These are phyloP conservation scores for Auriscalpium orientale DNA, from an alignment of 768 basidiomycete genomes.

Conservation along the genomic window DNA sequence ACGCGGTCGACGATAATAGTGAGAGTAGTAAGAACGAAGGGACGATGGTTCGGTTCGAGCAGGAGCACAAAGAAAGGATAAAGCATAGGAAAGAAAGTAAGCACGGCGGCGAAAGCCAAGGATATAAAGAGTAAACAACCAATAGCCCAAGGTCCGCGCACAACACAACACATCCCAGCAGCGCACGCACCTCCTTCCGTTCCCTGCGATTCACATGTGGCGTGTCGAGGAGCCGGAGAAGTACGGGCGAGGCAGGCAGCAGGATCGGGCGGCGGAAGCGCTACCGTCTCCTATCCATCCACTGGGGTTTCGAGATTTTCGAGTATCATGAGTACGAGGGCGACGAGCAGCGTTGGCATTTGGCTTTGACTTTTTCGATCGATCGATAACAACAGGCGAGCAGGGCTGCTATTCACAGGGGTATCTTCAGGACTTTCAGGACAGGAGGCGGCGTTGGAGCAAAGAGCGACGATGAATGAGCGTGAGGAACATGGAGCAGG, in stretches of 20 bases:
- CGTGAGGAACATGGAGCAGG: neutral
- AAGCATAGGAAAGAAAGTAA: constrained; percentile 26
- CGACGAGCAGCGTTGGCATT: constrained; percentile 11
- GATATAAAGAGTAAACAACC: constrained; percentile 53
- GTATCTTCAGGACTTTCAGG: neutral
- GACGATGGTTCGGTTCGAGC: constrained; percentile 14
- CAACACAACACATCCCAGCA: neutral
- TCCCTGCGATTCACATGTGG: no score
- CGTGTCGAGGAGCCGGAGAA: no score
- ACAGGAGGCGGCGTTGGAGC: neutral
- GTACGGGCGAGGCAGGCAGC: constrained; percentile 8
- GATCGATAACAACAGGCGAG: neutral
- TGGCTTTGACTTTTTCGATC: constrained; percentile 16
- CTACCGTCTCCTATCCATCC: constrained; percentile 41
- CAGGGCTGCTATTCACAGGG: neutral
- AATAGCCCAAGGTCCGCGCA: constrained; percentile 47
- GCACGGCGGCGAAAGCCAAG: constrained; percentile 27
- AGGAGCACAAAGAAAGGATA: constrained; percentile 24
- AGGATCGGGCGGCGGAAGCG: constrained; percentile 25
- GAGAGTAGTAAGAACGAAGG: neutral
- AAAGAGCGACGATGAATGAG: no score
- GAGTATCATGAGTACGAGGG: neutral
- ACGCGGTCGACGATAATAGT: neutral
- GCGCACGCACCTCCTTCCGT: no score
- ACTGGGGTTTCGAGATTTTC: constrained; percentile 16